Base-by-base conservation (phyloP, 2,329 filamentous ascomycete genomes). In the Herpotrichia juniperi region DNA sequence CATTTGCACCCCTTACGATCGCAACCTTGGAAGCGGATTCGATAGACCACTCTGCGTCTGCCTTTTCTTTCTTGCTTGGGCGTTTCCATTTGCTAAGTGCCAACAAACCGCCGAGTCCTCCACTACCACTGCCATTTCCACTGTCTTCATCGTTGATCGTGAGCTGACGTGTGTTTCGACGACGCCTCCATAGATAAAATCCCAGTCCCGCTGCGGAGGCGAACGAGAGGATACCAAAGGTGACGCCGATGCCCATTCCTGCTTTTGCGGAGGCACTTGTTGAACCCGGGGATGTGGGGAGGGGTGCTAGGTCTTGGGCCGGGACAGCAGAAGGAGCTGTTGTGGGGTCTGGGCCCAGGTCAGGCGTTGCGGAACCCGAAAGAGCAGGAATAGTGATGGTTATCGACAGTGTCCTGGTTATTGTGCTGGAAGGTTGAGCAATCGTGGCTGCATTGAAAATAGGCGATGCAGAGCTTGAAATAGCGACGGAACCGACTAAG, bases 11-110 rank as follows among this genome's bases (percentile, higher is more conserved):
- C 4, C 55, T 51, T 14, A 60, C 47, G 39, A 64, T 64, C 17
- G 55, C 54, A 2, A 64, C 57, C 37, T 62, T 59, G 19, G 54
- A 54, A 2, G 57, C 61, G 11, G 59, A 62, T 19, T 57, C 56
- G 48, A 64, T 62, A 28, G 48, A 51, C 59, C 59, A 66, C 43
- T 64, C 59, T 4, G 50, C 22, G 24, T 61, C 59, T 8, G 22
- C 17, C n/a, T 46, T 42, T 11, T 45, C 17, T 12, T 46, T 42
- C 14, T 45, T 24, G 40, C 25, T 6, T n/a, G 14, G 14, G 10
- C n/a, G 21, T 16, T 34, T 24, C 16, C 5, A 19, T 17, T 25
- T 21, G 19, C 10, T n/a, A 2, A 49, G 30, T 9, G 8, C 7
- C 42, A 57, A 51, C 30, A 51, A 52, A 21, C 46, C 42, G 19